Conservation (phyloP, 2,329 filamentous ascomycete species). For the Alternaria solani region DNA sequence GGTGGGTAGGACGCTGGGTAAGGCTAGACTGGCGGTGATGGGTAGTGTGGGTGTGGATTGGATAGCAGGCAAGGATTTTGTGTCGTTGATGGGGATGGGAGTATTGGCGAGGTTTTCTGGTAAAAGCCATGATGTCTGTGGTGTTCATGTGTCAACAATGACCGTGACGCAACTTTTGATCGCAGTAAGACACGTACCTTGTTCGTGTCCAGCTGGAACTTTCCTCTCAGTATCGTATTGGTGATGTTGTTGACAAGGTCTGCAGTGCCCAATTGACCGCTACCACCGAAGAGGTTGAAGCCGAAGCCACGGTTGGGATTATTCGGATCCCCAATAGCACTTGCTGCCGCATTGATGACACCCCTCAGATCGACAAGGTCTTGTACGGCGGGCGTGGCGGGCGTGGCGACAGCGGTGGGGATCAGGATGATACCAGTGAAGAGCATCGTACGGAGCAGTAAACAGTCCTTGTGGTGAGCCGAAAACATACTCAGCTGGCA, state of each 20-base stretch:
- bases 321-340: constrained; percentile 36
- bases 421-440: constrained; percentile 39
- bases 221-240: constrained; percentile 37
- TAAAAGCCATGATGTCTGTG: constrained; percentile 31
- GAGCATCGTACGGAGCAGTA: constrained; percentile 31
- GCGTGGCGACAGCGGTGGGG: constrained; percentile 30
- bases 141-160: constrained; percentile 5
- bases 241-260: constrained; percentile 47
- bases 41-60: constrained; percentile 25
- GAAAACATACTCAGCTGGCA: constrained; percentile 20
- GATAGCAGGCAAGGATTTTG: constrained; percentile 6
- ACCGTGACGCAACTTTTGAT: background rate
- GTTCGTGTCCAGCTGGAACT: constrained; percentile 44
- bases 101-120: constrained; percentile 12
- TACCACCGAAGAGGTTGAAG: constrained; percentile 21
- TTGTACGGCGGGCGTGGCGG: constrained; percentile 39
- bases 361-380: constrained; percentile 40
- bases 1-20: constrained; percentile 22
- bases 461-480: background rate
- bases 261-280: constrained; percentile 38
- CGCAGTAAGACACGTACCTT: constrained; percentile 33
- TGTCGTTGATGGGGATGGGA: constrained; percentile 13
- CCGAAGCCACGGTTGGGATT: constrained; percentile 43
- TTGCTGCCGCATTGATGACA: constrained; percentile 40
- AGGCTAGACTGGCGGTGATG: constrained; percentile 23